phyloP scores from a whole-genome alignment of 805 yeast genomes.

The Zygosaccharomyces siamensis region DNA sequence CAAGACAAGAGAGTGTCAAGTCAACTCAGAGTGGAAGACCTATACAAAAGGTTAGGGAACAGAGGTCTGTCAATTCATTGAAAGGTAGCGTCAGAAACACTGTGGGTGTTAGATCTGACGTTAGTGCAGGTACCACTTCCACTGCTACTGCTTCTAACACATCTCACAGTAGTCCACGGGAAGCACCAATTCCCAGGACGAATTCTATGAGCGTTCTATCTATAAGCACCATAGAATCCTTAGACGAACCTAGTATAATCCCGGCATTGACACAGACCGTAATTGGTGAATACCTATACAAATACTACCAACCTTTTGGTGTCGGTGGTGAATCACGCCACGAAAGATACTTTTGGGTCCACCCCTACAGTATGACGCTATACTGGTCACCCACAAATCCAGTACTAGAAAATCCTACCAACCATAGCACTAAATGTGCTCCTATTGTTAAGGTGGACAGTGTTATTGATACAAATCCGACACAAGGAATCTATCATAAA shows the following conservation, averaged over 20 bases:
- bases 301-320: slow-evolving; percentile 75
- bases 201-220: slow-evolving; percentile 36
- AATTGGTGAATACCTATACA: slow-evolving; percentile 84
- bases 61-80: neutral
- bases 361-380: slow-evolving; percentile 85
- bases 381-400: slow-evolving; percentile 89
- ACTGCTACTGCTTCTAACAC: neutral
- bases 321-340: slow-evolving; percentile 74
- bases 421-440: slow-evolving; percentile 66
- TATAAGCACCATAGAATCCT: slow-evolving; percentile 54
- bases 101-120: neutral
- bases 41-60: neutral
- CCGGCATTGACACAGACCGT: slow-evolving; percentile 89
- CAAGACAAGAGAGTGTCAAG: slow-evolving; percentile 39
- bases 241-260: slow-evolving; percentile 66
- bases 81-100: neutral
- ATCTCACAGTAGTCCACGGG: neutral
- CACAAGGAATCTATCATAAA: slow-evolving; percentile 83
- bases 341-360: slow-evolving; percentile 92
- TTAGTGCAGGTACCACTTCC: slow-evolving; percentile 21
- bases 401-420: slow-evolving; percentile 59
- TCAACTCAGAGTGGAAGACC: neutral
- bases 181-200: slow-evolving; percentile 5
- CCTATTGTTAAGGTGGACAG: slow-evolving; percentile 76
- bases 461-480: slow-evolving; percentile 82